A percentile compares a stretch with the other conserved stretches of the same genome.
Conservation (phyloP, 2,329 filamentous ascomycete genomes). For the Cladosporium sphaerospermum region DNA sequence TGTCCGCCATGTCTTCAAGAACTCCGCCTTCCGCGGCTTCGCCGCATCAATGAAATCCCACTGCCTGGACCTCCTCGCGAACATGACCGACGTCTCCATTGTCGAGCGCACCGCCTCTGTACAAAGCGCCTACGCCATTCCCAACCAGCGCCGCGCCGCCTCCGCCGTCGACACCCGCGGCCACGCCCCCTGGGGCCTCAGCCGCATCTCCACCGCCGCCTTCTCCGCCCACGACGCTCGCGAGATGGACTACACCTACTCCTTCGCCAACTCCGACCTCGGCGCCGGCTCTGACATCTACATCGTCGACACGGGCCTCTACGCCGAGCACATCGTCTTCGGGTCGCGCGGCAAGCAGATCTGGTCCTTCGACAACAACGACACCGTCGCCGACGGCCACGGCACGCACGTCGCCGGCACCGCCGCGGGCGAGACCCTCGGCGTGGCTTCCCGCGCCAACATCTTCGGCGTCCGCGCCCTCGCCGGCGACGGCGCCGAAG, state of each 20-base stretch:
- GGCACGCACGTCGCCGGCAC: slow-evolving; percentile 45
- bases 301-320: slow-evolving; percentile 45
- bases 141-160: slow-evolving; percentile 21
- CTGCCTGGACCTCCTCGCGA: slow-evolving; percentile 34
- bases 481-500: slow-evolving; percentile 37
- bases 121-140: background rate
- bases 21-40: slow-evolving; percentile 36
- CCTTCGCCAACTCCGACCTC: slow-evolving; percentile 33
- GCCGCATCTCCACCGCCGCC: slow-evolving; percentile 37
- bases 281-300: slow-evolving; percentile 44
- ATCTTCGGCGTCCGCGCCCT: slow-evolving; percentile 49
- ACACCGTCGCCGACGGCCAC: slow-evolving; percentile 40
- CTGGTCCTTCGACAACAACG: slow-evolving; percentile 33
- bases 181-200: slow-evolving; percentile 42
- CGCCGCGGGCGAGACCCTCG: slow-evolving; percentile 38
- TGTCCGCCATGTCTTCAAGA: slow-evolving; percentile 36
- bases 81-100: slow-evolving; percentile 35
- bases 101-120: slow-evolving; percentile 35
- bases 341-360: slow-evolving; percentile 37
- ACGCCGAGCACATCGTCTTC: slow-evolving; percentile 41
- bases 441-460: slow-evolving; percentile 44
- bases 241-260: slow-evolving; percentile 39
- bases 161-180: slow-evolving; percentile 23
- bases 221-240: slow-evolving; percentile 22
- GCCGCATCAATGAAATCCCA: slow-evolving; percentile 36